Evolutionary conservation across 2,329 filamentous ascomycete genomes (phyloP).

Genomic region (Fusarium circinatum): DNA sequence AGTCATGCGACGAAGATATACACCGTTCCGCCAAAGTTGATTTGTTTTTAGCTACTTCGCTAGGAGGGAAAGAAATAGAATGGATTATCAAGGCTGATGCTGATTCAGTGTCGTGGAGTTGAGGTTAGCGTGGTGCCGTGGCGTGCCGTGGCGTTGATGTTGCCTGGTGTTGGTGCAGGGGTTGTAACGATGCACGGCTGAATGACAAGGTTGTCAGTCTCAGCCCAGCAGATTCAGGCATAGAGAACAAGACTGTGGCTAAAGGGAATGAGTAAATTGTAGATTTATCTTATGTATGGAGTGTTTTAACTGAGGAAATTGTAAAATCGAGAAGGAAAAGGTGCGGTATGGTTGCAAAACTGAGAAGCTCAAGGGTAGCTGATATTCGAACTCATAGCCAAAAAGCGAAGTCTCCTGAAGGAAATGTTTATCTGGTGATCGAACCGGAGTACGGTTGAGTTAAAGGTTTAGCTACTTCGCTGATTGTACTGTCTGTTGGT

Average conservation of each 20-base stretch:
- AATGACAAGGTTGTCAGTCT: background rate
- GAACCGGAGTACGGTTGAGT: background rate
- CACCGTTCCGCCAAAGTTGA: background rate
- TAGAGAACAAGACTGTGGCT: background rate
- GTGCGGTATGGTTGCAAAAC: rapidly evolving
- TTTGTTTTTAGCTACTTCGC: constrained; percentile 15
- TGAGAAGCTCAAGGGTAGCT: too few species aligned
- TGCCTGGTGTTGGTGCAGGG: background rate
- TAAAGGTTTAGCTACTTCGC: constrained; percentile 11
- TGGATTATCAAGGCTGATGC: background rate
- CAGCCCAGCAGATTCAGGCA: background rate
- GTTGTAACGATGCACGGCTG: background rate
- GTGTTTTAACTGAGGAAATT: rapidly evolving
- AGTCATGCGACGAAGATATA: background rate
- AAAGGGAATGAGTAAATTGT: rapidly evolving
- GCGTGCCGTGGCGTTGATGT: background rate
- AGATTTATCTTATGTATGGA: rapidly evolving
- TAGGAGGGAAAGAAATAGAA: rapidly evolving
- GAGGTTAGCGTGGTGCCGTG: background rate
- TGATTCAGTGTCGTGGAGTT: background rate
- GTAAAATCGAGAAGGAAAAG: background rate
- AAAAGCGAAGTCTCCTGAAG: constrained; percentile 24
- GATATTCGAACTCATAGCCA: background rate
- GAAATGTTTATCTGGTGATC: background rate
- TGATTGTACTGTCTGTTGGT: background rate